Percentiles rank a stretch among this genome's conserved stretches.
phyloP scores from a whole-genome alignment of 805 yeast species.

The Kazachstania viticola region DNA sequence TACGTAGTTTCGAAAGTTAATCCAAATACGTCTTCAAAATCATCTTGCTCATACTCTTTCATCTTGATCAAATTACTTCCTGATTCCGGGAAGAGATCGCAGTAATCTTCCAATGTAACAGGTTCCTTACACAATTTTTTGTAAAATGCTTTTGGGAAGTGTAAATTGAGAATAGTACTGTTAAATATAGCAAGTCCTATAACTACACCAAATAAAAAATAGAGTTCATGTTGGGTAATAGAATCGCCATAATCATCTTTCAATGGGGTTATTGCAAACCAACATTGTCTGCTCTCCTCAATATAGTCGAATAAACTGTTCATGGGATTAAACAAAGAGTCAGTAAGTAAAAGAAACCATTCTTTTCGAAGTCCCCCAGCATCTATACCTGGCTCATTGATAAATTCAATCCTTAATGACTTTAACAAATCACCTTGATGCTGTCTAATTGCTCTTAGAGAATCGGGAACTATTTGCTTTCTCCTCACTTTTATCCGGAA shows the following conservation, averaged over 20 bases:
- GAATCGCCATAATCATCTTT: slow-evolving; percentile 16
- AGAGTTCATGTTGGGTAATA: slow-evolving; percentile 35
- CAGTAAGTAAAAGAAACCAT: slow-evolving; percentile 74
- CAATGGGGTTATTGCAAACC: slow-evolving; percentile 54
- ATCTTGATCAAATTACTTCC: slow-evolving; percentile 40
- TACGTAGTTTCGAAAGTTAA: slow-evolving; percentile 53
- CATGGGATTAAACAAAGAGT: slow-evolving; percentile 55
- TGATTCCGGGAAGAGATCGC: slow-evolving; percentile 56
- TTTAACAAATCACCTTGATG: slow-evolving; percentile 56
- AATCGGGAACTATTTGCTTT: slow-evolving; percentile 56
- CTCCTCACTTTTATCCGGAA: slow-evolving; percentile 63
- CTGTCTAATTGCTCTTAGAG: slow-evolving; percentile 48
- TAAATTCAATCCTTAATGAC: slow-evolving; percentile 64
- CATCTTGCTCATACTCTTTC: slow-evolving; percentile 32
- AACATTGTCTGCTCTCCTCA: slow-evolving; percentile 58
- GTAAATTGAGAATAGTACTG: slow-evolving; percentile 73
- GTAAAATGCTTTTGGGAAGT: slow-evolving; percentile 65
- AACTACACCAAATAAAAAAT: slow-evolving; percentile 72
- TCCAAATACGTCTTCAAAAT: slow-evolving; percentile 38
- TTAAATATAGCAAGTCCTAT: slow-evolving; percentile 87
- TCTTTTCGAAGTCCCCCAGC: slow-evolving; percentile 92
- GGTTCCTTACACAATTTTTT: slow-evolving; percentile 54
- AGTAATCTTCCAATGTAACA: slow-evolving; percentile 51
- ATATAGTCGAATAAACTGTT: slow-evolving; percentile 56
- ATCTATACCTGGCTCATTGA: slow-evolving; percentile 86